These are phyloP conservation scores for Hordeum vulgare DNA, from an alignment of 176 grass and related monocot genomes.

Conservation along the genomic window MorexV3_pseudomolecules_assembly NC_058521.1:132168216-132168715, in stretches of 20 bases:
- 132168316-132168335: conserved; percentile 44
- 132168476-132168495: conserved; percentile 57
- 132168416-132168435: neutral
- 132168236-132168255: neutral
- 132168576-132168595: conserved; percentile 25
- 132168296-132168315: conserved; percentile 44
- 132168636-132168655: neutral
- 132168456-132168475: conserved; percentile 26
- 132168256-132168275: conserved; percentile 31
- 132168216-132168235: neutral
- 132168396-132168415: neutral
- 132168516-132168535: conserved; percentile 39
- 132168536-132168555: conserved; percentile 41
- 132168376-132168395: neutral
- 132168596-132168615: neutral
- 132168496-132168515: conserved; percentile 54
- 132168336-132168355: conserved; percentile 47
- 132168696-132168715: neutral
- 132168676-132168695: conserved; percentile 9
- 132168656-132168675: neutral
- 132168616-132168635: neutral
- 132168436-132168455: conserved; percentile 2
- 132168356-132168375: conserved; percentile 59
- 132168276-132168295: conserved; percentile 34
- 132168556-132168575: conserved; percentile 41